These are phyloP conservation scores for Akanthomyces muscarius DNA, from an alignment of 2,329 filamentous ascomycete genomes.

Conservation along the genomic window DNA sequence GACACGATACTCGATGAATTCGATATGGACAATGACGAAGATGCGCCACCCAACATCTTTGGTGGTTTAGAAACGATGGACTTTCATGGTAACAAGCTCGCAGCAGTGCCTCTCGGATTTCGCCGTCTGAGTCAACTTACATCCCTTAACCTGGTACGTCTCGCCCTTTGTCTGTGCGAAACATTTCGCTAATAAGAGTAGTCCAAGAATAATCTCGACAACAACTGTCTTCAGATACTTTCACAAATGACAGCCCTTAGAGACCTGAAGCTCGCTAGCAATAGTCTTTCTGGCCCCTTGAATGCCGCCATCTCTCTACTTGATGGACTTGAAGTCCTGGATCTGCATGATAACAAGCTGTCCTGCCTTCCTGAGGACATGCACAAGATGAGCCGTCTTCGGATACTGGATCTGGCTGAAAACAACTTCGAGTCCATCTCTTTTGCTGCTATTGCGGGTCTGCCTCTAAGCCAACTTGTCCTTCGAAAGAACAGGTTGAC, in stretches of 20 bases:
- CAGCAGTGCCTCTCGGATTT: slow-evolving; percentile 69
- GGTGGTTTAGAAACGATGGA: slow-evolving; percentile 77
- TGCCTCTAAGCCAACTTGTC: slow-evolving; percentile 70
- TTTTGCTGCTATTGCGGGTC: slow-evolving; percentile 60
- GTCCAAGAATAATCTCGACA: slow-evolving; percentile 75
- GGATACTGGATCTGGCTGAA: slow-evolving; percentile 72
- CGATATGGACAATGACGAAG: slow-evolving; percentile 53
- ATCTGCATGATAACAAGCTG: slow-evolving; percentile 77
- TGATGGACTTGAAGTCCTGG: slow-evolving; percentile 69
- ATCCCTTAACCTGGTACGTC: slow-evolving; percentile 63
- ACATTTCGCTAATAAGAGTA: neutral
- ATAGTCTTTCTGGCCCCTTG: slow-evolving; percentile 66
- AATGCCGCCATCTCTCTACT: slow-evolving; percentile 61
- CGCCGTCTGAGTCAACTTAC: slow-evolving; percentile 70
- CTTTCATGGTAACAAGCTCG: slow-evolving; percentile 78
- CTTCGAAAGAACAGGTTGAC: slow-evolving; percentile 74
- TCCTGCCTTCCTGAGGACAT: slow-evolving; percentile 65
- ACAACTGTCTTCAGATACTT: slow-evolving; percentile 67
- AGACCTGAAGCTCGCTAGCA: slow-evolving; percentile 78
- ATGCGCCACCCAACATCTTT: slow-evolving; percentile 70
- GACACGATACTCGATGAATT: slow-evolving; percentile 58
- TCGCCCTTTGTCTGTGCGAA: neutral
- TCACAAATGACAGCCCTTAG: slow-evolving; percentile 67
- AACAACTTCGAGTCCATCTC: slow-evolving; percentile 72
- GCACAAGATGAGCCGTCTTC: slow-evolving; percentile 63